Conservation (phyloP, 169 alveolate genomes). For the Plasmodium malariae region DNA sequence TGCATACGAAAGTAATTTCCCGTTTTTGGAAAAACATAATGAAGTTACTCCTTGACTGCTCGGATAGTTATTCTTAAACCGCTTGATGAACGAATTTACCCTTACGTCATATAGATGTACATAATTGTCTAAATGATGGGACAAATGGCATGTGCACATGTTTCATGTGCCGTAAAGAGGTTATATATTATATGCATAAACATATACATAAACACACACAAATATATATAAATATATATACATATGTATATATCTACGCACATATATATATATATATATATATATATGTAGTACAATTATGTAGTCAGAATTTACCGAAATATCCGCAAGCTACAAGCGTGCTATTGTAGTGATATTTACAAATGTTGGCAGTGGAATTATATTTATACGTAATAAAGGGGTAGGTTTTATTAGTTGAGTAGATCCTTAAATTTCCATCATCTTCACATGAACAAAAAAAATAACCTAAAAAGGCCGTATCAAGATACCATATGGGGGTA, state of each 20-base stretch:
- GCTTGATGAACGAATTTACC: slow-evolving; percentile 52
- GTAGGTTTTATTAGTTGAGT: slow-evolving; percentile 70
- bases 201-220: not conserved
- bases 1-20: slow-evolving; percentile 52
- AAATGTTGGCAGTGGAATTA: slow-evolving; percentile 53
- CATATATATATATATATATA: not conserved
- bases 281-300: not conserved
- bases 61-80: slow-evolving; percentile 68
- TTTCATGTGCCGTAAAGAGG: no score
- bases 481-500: slow-evolving; percentile 75
- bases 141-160: no score
- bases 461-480: slow-evolving; percentile 69
- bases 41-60: slow-evolving; percentile 74
- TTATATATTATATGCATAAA: not conserved
- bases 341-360: slow-evolving; percentile 66
- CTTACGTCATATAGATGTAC: slow-evolving; percentile 60
- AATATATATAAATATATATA: not conserved
- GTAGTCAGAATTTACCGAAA: slow-evolving; percentile 23
- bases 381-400: slow-evolving; percentile 68
- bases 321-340: slow-evolving; percentile 69
- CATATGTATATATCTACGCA: not conserved
- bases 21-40: slow-evolving; percentile 70
- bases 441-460: slow-evolving; percentile 69
- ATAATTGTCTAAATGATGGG: slow-evolving; percentile 45
- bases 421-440: slow-evolving; percentile 74